Evolutionary conservation across 768 basidiomycete species (phyloP), one percentile per base, ranked within the genome.

Genomic region (Trametes maxima): DNA sequence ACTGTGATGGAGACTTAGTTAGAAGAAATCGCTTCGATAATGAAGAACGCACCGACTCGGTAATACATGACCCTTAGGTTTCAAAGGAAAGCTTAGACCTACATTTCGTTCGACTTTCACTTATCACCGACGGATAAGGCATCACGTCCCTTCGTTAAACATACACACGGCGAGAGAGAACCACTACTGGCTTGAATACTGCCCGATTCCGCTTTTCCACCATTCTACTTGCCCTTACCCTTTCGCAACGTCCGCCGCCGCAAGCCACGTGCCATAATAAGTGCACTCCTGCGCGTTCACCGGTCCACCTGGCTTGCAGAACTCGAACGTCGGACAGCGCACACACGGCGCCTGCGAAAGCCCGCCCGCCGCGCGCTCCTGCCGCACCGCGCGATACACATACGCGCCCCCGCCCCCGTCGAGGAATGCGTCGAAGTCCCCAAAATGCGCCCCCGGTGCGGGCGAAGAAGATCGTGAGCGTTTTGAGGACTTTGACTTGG

Each of bases 311-410:
- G 82, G 80, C 64, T 82, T 86, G 76, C 96, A 98, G 69, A 98
- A 97, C 42, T 90, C 90, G 68, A 96, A 95, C 28, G 88, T 87
- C 0, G 94, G 94, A 72, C 96, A 98, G 54, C 84, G 78, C 25
- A 88, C 89, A 68, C 96, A 98, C 14, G 95, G 94, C 2, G 92
- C 86, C 72, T 96, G 89, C 63, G 88, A 81, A 57, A 69, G 57
- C 14, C 62, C 62, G 25, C 65, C 66, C 0, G 78, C 77, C 16
- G 86, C 76, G 11, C 80, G 80, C 66, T 90, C 87, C 66, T 85
- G 84, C 40, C 79, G 85, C 49, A 92, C 78, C 11, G 94, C 92
- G 35, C 93, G 86, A 72, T 97, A 98, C 13, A 95, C 88, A 50
- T 80, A 80, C 6, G 82, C 81, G 19, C 75, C 77, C 28, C 52